Evolutionary conservation across 2,329 filamentous ascomycete species (phyloP).

Genomic region (Laburnicola sp.): DNA sequence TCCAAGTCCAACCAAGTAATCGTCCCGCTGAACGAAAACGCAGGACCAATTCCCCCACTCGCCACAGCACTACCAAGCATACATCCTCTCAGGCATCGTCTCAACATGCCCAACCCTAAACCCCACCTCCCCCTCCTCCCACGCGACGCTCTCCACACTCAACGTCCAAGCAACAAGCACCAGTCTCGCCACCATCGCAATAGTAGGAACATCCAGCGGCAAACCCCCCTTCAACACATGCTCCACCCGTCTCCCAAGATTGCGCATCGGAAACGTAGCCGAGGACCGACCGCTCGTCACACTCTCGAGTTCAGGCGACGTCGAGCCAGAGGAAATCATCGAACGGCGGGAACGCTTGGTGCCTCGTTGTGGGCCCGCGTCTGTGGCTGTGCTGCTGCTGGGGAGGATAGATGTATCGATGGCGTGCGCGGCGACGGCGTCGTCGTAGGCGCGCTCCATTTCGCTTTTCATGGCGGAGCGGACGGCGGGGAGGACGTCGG

Average conservation of each 20-base stretch:
- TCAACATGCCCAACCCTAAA: conserved; percentile 19
- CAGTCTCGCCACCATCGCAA: conserved; percentile 32
- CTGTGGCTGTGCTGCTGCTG: background rate
- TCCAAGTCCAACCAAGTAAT: background rate
- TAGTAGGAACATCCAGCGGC: conserved; percentile 27
- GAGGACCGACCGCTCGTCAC: conserved; percentile 3
- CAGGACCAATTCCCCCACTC: background rate
- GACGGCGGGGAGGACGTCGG: conserved; percentile 24
- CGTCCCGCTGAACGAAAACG: background rate
- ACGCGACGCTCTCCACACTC: conserved; percentile 31
- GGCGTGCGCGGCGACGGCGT: conserved; percentile 20
- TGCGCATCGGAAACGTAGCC: conserved; percentile 16
- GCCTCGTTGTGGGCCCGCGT: no score
- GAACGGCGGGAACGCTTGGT: background rate
- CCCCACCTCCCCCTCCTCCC: conserved; percentile 24
- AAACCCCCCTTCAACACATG: conserved; percentile 28
- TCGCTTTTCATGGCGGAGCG: conserved; percentile 27
- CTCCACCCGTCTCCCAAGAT: conserved; percentile 31
- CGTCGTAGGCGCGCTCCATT: conserved; percentile 26
- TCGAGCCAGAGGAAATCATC: conserved; percentile 1
- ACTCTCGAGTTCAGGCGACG: background rate
- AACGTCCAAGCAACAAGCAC: conserved; percentile 40
- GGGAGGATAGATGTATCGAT: background rate
- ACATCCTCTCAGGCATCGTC: conserved; percentile 11
- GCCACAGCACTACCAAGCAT: conserved; percentile 14